Evolutionary conservation across 73 alveolate species (phyloP), one percentile per base, ranked within the genome.

Genomic region (Paramecium sonneborni): DNA sequence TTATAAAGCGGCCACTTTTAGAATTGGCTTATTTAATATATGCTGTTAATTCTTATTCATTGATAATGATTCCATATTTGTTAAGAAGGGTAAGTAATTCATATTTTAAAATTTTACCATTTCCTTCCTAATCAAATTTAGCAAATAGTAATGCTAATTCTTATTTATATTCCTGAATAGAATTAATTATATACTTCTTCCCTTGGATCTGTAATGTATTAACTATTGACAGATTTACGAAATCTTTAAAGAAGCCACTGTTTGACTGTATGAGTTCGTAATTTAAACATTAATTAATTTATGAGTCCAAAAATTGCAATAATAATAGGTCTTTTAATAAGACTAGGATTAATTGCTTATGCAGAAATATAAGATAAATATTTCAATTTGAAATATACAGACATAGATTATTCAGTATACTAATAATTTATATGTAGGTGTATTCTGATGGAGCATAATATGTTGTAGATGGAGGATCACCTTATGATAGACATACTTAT

Each of bases 401-500:
- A 98, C 92, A 95, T 97, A 38, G 99, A 98, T 93, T 98, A 98
- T 93, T 91, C 96, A 43, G 99, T 98, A n/a, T 52, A 20, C 18
- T 5, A 7, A 62, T 1, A 2, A 7, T 3, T 62, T 7, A 12
- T 30, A 62, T 62, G 18, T 62, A 62, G 84, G 84, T 62, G 18
- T 97, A 95, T 87, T 92, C 99, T 21, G 99, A 98, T 95, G 99
- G 98, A 26, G 99, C 99, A 5, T 76, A 85, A 26, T 95, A 97
- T 92, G 99, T 97, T 1, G 91, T 93, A 39, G 94, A 97, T 85
- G 98, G 98, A 4, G 98, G 97, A 34, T 94, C 99, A 32, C 99
- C 99, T 24, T 98, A 94, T 89, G 96, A 96, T 76, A 90, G 99
- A 84, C 99, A 97, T 70, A 98, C 99, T 2, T 98, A 97, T 86